Evolutionary conservation across 768 basidiomycete species (phyloP).

Genomic region (Xanthoconium purpureum): DNA sequence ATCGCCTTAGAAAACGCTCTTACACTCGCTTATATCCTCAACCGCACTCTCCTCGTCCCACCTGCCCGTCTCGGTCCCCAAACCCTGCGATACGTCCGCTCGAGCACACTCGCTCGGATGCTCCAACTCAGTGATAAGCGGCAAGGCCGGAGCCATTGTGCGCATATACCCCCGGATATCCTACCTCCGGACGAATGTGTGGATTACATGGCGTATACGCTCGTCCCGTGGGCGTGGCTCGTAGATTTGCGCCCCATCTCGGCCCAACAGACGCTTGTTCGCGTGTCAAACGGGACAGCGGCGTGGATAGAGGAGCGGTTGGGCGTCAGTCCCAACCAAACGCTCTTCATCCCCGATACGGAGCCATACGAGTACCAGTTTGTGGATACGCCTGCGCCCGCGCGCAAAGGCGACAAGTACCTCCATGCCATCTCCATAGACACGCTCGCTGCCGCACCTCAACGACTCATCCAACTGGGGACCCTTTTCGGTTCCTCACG

Average conservation of each 20-base stretch:
- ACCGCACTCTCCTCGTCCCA: conserved; percentile 79
- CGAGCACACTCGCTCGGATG: conserved; percentile 42
- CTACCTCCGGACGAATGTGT: conserved; percentile 53
- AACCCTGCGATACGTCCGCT: conserved; percentile 60
- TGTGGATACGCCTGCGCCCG: conserved; percentile 14
- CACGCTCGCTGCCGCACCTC: conserved; percentile 9
- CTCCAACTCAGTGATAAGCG: conserved; percentile 48
- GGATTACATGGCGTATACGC: conserved; percentile 58
- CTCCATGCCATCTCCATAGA: conserved; percentile 4
- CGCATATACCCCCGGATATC: conserved; percentile 32
- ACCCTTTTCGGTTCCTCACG: conserved; percentile 76
- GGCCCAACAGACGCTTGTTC: conserved; percentile 41
- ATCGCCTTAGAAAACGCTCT: conserved; percentile 85
- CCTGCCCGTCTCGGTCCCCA: conserved; percentile 63
- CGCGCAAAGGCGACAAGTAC: conserved; percentile 13
- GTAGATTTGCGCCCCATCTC: conserved; percentile 48
- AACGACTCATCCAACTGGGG: conserved; percentile 65
- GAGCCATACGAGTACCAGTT: conserved; percentile 49
- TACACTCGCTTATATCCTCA: conserved; percentile 62
- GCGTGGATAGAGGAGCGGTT: conserved; percentile 20
- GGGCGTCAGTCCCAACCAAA: conserved; percentile 37
- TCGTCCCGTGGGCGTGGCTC: conserved; percentile 69
- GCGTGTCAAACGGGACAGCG: conserved; percentile 49
- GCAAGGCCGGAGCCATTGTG: conserved; percentile 51
- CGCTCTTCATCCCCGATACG: conserved; percentile 49